A percentile compares a stretch with the other conserved stretches of the same genome.
phyloP scores from a whole-genome alignment of 768 basidiomycete genomes.

The Coprinellus aureogranulatus region DNA sequence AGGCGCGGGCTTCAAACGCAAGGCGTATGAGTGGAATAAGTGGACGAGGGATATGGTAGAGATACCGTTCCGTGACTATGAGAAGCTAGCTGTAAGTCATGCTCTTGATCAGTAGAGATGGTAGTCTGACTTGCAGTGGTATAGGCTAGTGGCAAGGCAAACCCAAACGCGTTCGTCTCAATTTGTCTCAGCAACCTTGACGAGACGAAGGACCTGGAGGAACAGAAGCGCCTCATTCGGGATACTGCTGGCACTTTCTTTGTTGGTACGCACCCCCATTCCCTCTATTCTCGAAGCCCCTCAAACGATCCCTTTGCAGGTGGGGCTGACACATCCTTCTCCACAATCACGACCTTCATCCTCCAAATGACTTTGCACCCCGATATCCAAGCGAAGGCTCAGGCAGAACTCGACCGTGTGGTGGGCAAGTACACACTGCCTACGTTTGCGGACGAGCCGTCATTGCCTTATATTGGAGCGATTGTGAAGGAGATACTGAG shows the following conservation, averaged over 20 bases:
- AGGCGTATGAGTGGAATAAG: conserved; percentile 30
- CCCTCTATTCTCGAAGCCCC: too few species aligned
- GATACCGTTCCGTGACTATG: conserved; percentile 21
- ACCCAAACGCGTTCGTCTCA: conserved; percentile 14
- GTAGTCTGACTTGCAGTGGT: too few species aligned
- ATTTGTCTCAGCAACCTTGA: conserved; percentile 15
- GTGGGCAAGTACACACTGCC: conserved; percentile 17
- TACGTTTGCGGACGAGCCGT: conserved; percentile 17
- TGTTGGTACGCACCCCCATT: conserved; percentile 17
- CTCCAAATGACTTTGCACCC: conserved; percentile 18
- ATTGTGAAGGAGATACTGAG: conserved; percentile 20
- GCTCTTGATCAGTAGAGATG: too few species aligned
- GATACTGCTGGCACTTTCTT: conserved; percentile 22
- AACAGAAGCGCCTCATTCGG: conserved; percentile 15
- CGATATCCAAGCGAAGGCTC: conserved; percentile 19
- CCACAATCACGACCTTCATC: conserved; percentile 19
- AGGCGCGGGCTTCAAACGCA: conserved; percentile 33
- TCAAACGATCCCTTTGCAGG: too few species aligned
- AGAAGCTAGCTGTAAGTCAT: conserved; percentile 16
- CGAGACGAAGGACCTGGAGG: conserved; percentile 12
- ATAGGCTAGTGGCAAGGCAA: conserved; percentile 17
- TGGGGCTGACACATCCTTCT: conserved; percentile 22
- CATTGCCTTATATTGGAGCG: conserved; percentile 19
- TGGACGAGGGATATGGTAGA: conserved; percentile 21
- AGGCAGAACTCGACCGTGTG: conserved; percentile 24